A percentile compares a stretch with the other conserved stretches of the same genome.
Conservation (phyloP, 2,329 filamentous ascomycete species). For the Verticillium klebahnii region DNA sequence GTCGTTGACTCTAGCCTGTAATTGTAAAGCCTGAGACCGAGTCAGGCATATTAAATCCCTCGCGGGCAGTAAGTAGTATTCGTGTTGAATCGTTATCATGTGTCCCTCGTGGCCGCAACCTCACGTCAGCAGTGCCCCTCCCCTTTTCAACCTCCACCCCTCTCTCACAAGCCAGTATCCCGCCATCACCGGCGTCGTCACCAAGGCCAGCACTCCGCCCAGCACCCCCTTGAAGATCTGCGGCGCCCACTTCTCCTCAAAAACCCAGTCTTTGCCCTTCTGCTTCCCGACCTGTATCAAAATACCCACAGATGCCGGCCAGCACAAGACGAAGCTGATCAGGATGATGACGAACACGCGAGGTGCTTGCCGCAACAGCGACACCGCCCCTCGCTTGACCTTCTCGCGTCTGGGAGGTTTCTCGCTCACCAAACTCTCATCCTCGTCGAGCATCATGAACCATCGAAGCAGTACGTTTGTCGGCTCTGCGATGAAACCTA, state of each 20-base stretch:
- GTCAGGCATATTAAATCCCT: neutral
- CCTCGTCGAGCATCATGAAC: constrained; percentile 36
- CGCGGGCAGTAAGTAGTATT: neutral
- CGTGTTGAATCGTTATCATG: neutral
- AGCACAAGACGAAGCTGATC: constrained; percentile 36
- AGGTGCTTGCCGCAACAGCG: constrained; percentile 21
- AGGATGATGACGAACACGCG: constrained; percentile 31
- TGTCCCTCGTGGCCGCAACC: neutral
- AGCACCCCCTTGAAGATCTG: constrained; percentile 46
- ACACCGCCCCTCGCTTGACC: constrained; percentile 24
- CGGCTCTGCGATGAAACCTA: constrained; percentile 38
- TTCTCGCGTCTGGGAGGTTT: constrained; percentile 17
- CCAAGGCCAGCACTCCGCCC: constrained; percentile 38
- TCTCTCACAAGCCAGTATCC: constrained; percentile 46
- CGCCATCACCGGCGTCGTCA: constrained; percentile 43
- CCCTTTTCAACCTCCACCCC: constrained; percentile 34
- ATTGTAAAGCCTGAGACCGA: neutral
- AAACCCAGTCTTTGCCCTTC: constrained; percentile 38
- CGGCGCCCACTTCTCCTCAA: constrained; percentile 36
- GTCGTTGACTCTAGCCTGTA: neutral
- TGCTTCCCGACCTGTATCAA: constrained; percentile 31
- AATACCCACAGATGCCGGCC: constrained; percentile 37
- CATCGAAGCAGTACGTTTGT: constrained; percentile 28
- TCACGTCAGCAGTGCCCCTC: neutral
- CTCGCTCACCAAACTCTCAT: neutral